These are phyloP conservation scores for Sanghuangporus baumii DNA, from an alignment of 1,284 basidiomycete genomes.

Conservation along the genomic window DNA sequence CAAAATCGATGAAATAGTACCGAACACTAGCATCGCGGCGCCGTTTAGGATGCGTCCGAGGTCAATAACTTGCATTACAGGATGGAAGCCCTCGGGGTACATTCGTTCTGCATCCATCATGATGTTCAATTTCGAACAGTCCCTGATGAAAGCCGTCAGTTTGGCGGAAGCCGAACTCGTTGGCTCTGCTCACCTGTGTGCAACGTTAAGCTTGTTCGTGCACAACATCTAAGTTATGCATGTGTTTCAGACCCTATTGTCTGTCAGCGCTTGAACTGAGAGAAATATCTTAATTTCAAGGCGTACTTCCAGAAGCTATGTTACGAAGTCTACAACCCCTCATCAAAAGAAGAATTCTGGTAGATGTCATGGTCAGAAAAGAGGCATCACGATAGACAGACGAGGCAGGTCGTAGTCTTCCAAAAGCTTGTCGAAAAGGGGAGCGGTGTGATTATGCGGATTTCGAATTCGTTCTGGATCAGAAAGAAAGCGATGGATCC, in stretches of 20 bases:
- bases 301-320: constrained; percentile 7
- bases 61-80: neutral
- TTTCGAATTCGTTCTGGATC: neutral
- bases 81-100: constrained; percentile 25
- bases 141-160: neutral
- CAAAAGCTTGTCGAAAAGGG: neutral
- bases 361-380: neutral
- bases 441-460: constrained; percentile 2
- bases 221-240: neutral
- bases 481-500: constrained; percentile 15
- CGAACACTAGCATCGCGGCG: constrained; percentile 12
- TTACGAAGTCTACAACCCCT: constrained; percentile 11
- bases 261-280: neutral
- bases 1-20: constrained; percentile 30
- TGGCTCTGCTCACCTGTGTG: neutral
- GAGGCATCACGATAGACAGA: constrained; percentile 6
- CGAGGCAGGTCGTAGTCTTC: neutral
- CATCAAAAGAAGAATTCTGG: constrained; percentile 3
- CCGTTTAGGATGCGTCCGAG: neutral
- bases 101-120: constrained; percentile 27
- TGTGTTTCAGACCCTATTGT: neutral
- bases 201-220: constrained; percentile 1
- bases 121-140: constrained; percentile 14
- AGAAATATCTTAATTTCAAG: neutral
- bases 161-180: too few relatives aligned